phyloP scores from a whole-genome alignment of 805 yeast genomes.

The Saccharomycopsis sp. region DNA sequence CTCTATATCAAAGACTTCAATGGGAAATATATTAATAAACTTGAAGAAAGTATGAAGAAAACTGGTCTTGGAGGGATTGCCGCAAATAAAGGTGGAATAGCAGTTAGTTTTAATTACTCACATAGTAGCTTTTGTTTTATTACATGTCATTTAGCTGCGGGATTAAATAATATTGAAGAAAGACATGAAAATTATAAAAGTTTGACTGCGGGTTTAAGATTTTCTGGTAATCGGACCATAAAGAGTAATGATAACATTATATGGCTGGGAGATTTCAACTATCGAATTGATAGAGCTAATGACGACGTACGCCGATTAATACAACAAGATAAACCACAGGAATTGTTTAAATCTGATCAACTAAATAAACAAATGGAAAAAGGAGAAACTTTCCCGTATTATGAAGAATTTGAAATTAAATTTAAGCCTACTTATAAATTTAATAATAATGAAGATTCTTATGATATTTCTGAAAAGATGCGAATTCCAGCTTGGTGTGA shows the following conservation, averaged over 20 bases:
- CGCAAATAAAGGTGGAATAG: constrained; percentile 74
- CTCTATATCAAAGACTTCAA: constrained; percentile 56
- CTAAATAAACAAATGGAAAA: constrained; percentile 64
- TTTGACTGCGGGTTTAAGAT: constrained; percentile 60
- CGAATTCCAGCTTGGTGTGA: constrained; percentile 99
- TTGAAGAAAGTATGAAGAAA: constrained; percentile 72
- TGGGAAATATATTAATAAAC: constrained; percentile 44
- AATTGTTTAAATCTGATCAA: constrained; percentile 69
- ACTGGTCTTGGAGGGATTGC: constrained; percentile 94
- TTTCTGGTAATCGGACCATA: constrained; percentile 50
- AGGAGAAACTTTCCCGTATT: constrained; percentile 75
- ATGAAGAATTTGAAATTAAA: constrained; percentile 68
- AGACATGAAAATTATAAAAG: constrained; percentile 83
- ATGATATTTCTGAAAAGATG: constrained; percentile 87
- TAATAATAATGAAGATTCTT: constrained; percentile 73
- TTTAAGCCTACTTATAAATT: constrained; percentile 94
- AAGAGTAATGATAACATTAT: constrained; percentile 77
- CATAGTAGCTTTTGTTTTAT: constrained; percentile 72
- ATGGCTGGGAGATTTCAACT: constrained; percentile 94
- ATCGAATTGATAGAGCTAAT: constrained; percentile 65
- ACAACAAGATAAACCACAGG: constrained; percentile 38
- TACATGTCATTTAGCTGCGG: constrained; percentile 90
- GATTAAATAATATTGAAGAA: constrained; percentile 71
- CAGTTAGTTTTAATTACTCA: constrained; percentile 57
- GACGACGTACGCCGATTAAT: constrained; percentile 61